Percentiles rank a stretch among this genome's conserved stretches.
phyloP scores from a whole-genome alignment of 2,329 filamentous ascomycete species.

The Aureobasidium vineae region DNA sequence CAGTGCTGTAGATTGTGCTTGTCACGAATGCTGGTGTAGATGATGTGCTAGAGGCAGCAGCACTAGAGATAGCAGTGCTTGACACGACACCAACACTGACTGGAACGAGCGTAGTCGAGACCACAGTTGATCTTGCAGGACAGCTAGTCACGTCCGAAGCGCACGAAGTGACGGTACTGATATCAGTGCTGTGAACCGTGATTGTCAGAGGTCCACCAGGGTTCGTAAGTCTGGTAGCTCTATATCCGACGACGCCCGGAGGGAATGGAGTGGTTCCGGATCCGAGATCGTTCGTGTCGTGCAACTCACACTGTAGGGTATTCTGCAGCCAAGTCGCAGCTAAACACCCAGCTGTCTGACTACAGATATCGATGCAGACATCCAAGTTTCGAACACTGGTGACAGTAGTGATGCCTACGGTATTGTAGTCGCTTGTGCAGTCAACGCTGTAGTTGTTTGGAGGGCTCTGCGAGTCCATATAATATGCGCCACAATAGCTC shows the following conservation, averaged over 20 bases:
- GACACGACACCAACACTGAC: constrained; percentile 11
- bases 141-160: constrained; percentile 24
- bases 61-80: not conserved
- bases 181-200: constrained; percentile 23
- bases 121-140: constrained; percentile 20
- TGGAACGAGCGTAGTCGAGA: constrained; percentile 9
- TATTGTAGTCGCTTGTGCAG: constrained; percentile 5
- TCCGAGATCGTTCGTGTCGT: not conserved
- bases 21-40: not conserved
- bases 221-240: constrained; percentile 13
- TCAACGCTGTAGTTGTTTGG: constrained; percentile 3
- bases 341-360: not conserved
- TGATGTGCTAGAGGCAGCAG: constrained; percentile 9
- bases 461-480: not conserved
- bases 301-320: not conserved
- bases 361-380: constrained; percentile 6
- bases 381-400: not conserved
- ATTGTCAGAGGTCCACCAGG: constrained; percentile 16
- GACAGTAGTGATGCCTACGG: not conserved
- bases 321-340: constrained; percentile 7
- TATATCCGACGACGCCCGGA: not conserved
- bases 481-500: not conserved
- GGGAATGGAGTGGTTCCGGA: constrained; percentile 21
- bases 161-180: constrained; percentile 21
- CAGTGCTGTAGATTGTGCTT: constrained; percentile 27